Base-by-base conservation (phyloP, 148 eudicot genomes). In the Rhododendron williamsianum region DNA sequence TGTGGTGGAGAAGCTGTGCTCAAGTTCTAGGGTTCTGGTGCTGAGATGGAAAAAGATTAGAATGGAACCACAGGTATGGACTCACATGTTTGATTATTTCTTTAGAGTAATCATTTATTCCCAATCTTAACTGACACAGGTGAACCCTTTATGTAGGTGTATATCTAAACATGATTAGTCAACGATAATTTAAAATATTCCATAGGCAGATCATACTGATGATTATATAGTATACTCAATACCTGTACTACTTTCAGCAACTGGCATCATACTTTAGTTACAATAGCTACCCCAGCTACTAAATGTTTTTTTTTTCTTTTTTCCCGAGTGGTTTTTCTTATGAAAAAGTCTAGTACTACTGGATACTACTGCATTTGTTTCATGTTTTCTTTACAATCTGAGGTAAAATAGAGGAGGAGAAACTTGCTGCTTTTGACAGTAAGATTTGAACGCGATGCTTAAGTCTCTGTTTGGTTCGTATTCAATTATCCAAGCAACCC, bases 401-500 rank as follows among this genome's bases (percentile, higher is more conserved):
- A 5, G 78, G 0, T 13, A 30, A 15, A 73, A 73, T 35, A 33
- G 45, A 16, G 45, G 21, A 16, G 38, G 76, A 30, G 76, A 15
- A 35, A 35, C n/a, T 36, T 36, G 78, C 78, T 27, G 41, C 43
- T 73, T n/a, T 1, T 16, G 45, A 36, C 78, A 18, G 78, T 73
- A 35, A 73, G 46, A 16, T 33, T 33, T 16, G 78, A 73, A 36
- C 78, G 1, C 2, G 45, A 73, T 0, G 6, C 43, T 33, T 13
- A 30, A 35, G 78, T 73, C 10, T 73, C 38, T 36, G 21, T 73
- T 12, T 6, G 3, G 19, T 73, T 73, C 1, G 21, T 73, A 36
- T 36, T 81, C 23, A 27, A 21, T 81, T 60, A 81, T 35, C 83
- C 69, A 4, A 81, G 83, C 83, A 81, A 54, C 41, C 82, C 63